A percentile compares a stretch with the other conserved stretches of the same genome.
Conservation (phyloP, 2,329 filamentous ascomycete species). For the Ophiostoma pallidulum region DNA sequence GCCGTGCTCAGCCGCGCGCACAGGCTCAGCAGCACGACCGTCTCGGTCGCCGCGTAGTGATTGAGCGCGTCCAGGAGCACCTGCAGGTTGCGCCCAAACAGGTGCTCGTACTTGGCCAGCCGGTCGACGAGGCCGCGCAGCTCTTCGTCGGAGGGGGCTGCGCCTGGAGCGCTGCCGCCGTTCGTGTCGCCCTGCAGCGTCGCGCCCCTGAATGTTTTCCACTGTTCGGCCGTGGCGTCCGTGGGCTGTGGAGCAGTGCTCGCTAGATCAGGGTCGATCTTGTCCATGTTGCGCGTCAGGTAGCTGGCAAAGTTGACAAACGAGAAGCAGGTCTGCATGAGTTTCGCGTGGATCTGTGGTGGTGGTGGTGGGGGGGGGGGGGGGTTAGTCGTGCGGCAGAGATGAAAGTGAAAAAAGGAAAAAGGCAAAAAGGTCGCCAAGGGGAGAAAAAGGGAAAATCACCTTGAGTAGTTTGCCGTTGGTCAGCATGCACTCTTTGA, state of each 20-base stretch:
- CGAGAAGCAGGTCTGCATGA: constrained; percentile 91
- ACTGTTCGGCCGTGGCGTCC: constrained; percentile 52
- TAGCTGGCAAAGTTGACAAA: constrained; percentile 87
- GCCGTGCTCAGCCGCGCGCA: constrained; percentile 75
- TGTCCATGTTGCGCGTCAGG: constrained; percentile 74
- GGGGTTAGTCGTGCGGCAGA: no score
- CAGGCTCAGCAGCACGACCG: constrained; percentile 81
- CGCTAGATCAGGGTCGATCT: constrained; percentile 69
- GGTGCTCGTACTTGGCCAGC: constrained; percentile 82
- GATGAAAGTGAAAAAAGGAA: not conserved
- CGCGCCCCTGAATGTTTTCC: constrained; percentile 42
- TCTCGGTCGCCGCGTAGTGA: constrained; percentile 95
- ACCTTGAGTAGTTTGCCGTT: constrained; percentile 91
- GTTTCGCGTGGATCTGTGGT: constrained; percentile 82
- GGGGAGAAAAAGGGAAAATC: constrained; percentile 23
- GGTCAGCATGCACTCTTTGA: constrained; percentile 98
- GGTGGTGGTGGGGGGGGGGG: not conserved
- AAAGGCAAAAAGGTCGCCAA: not conserved
- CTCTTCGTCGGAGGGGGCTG: constrained; percentile 26
- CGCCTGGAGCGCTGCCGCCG: constrained; percentile 25
- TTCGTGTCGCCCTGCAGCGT: constrained; percentile 28
- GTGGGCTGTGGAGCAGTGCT: constrained; percentile 45
- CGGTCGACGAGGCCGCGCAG: constrained; percentile 61
- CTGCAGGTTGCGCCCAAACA: constrained; percentile 85
- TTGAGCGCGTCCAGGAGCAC: constrained; percentile 92